These are phyloP conservation scores for Yarrowia galli DNA, from an alignment of 1,139 yeast genomes.

Conservation along the genomic window DNA sequence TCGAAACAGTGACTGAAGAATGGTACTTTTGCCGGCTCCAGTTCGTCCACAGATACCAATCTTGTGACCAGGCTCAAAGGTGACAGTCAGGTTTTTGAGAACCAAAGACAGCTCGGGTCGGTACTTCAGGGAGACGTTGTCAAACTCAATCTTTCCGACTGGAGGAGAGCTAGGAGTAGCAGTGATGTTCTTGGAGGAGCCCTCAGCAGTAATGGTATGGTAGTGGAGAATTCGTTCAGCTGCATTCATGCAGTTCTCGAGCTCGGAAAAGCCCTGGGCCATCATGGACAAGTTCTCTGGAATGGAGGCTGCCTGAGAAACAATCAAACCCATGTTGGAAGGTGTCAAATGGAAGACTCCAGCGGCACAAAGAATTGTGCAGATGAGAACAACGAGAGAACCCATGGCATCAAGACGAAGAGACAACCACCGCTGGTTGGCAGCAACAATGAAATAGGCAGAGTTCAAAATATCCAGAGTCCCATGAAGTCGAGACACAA, in stretches of 20 bases:
- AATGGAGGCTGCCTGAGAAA: constrained; percentile 50
- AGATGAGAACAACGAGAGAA: constrained; percentile 53
- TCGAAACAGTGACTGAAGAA: constrained; percentile 68
- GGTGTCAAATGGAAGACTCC: constrained; percentile 64
- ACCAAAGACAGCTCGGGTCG: constrained; percentile 77
- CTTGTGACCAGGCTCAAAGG: constrained; percentile 62
- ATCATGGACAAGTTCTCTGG: constrained; percentile 45
- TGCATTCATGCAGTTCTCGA: constrained; percentile 80
- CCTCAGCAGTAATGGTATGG: constrained; percentile 51
- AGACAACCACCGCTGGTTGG: constrained; percentile 77
- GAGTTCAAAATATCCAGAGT: constrained; percentile 68
- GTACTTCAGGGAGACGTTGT: constrained; percentile 67
- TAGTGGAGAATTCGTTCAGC: constrained; percentile 76
- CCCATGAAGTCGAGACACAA: constrained; percentile 56
- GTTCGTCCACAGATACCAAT: constrained; percentile 80
- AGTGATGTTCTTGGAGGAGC: constrained; percentile 57
- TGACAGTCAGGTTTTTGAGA: constrained; percentile 60
- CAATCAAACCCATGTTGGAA: constrained; percentile 69
- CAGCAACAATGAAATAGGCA: constrained; percentile 66
- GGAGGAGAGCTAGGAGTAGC: constrained; percentile 59
- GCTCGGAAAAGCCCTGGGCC: constrained; percentile 60
- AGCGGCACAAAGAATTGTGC: constrained; percentile 64
- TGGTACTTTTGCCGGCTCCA: constrained; percentile 78
- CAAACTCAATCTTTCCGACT: constrained; percentile 63
- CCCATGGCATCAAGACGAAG: constrained; percentile 64